Evolutionary conservation across 306 rosid genomes (phyloP).

Genomic region (Gillenia trifoliata): DNA sequence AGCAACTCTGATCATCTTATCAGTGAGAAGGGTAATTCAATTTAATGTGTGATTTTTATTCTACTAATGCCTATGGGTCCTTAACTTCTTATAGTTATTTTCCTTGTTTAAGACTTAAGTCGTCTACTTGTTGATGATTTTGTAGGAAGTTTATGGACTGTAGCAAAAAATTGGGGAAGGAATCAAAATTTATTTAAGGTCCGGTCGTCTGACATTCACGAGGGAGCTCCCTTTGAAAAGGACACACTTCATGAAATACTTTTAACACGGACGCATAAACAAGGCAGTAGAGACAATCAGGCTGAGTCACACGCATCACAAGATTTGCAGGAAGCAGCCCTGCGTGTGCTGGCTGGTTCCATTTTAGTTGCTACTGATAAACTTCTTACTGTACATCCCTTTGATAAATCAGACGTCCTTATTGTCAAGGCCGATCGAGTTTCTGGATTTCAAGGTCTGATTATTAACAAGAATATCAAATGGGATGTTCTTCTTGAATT

Average conservation of each 20-base stretch:
- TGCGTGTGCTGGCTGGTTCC: conserved; percentile 49
- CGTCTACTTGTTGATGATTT: conserved; percentile 18
- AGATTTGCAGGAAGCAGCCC: conserved; percentile 29
- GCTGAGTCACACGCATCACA: conserved; percentile 31
- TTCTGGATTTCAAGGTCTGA: conserved; percentile 75
- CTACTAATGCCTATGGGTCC: not conserved
- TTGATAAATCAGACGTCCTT: conserved; percentile 68
- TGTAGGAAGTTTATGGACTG: conserved; percentile 49
- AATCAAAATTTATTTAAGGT: conserved; percentile 22
- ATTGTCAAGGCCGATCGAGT: conserved; percentile 61
- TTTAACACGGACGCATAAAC: conserved; percentile 31
- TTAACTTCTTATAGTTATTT: not conserved
- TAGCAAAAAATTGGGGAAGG: conserved; percentile 24
- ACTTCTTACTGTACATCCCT: conserved; percentile 54
- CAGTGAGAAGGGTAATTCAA: conserved; percentile 56
- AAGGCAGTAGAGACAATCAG: conserved; percentile 27
- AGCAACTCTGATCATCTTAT: conserved; percentile 50
- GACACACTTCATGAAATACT: conserved; percentile 36
- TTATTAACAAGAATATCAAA: conserved; percentile 61
- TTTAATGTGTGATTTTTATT: not conserved
- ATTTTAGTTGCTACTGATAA: conserved; percentile 63
- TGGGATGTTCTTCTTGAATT: conserved; percentile 60
- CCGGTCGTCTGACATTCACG: conserved; percentile 29
- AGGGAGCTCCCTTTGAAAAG: conserved; percentile 19
- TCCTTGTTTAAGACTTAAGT: conserved; percentile 5